Evolutionary conservation across 2,329 filamentous ascomycete genomes (phyloP).

Genomic region (Fusarium sarcochroum): DNA sequence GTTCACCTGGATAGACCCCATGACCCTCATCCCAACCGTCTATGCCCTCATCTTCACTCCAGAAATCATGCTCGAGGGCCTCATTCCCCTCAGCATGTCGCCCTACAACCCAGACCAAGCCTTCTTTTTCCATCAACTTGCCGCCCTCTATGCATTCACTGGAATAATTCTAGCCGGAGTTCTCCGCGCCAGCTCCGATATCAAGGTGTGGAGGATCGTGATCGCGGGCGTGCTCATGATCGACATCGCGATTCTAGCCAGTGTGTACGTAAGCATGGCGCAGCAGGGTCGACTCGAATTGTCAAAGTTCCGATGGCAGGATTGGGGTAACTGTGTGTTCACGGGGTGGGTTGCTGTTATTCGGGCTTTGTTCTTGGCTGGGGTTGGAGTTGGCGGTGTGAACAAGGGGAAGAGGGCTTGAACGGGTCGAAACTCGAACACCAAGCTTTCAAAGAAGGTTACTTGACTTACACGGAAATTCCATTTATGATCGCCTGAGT

Average conservation of each 20-base stretch:
- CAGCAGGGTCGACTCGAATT: conserved; percentile 30
- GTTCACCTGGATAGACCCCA: conserved; percentile 44
- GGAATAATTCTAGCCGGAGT: conserved; percentile 25
- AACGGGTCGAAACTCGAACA: background rate
- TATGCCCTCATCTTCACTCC: conserved; percentile 30
- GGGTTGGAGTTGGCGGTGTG: conserved; percentile 26
- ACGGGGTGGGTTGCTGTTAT: conserved; percentile 35
- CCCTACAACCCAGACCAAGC: conserved; percentile 37
- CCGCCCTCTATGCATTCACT: conserved; percentile 37
- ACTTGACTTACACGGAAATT: no score
- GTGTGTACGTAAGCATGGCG: conserved; percentile 35
- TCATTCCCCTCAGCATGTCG: conserved; percentile 34
- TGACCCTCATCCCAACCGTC: conserved; percentile 31
- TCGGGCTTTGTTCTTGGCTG: conserved; percentile 37
- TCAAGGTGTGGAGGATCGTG: conserved; percentile 43
- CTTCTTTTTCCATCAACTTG: conserved; percentile 45
- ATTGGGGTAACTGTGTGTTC: conserved; percentile 39
- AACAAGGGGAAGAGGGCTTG: conserved; percentile 25
- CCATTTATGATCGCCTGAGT: no score
- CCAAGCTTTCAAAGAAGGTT: no score
- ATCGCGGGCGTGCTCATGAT: conserved; percentile 33
- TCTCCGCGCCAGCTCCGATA: conserved; percentile 30
- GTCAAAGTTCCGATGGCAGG: conserved; percentile 22
- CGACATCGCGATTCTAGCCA: conserved; percentile 37
- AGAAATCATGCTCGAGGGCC: conserved; percentile 36